Evolutionary conservation across 108 stramenopile genomes (phyloP), one percentile per base, ranked within the genome.

Genomic region (Nitzschia sp.): DNA sequence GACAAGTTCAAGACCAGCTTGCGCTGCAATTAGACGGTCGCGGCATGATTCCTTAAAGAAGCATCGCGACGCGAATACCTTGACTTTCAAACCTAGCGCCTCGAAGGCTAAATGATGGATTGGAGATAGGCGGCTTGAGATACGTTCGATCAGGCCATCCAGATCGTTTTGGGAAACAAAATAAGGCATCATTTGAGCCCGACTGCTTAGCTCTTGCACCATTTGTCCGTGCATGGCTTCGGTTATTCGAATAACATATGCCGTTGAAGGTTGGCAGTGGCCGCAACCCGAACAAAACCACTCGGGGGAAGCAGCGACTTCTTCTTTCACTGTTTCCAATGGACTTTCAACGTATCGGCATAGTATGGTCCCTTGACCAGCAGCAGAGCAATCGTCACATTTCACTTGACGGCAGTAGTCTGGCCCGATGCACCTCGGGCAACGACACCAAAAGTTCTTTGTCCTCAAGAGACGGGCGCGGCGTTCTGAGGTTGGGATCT

Each of bases 381-480:
- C n/a, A n/a, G n/a, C n/a, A n/a, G 38, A 9, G 13, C 38, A 42
- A 42, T 42, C 13, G 9, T 6, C 9, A 13, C 74, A 75, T 0
- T 45, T 30, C 18, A 72, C 48, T 4, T 9, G 19, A 6, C 77
- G 70, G n/a, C 59, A 60, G 17, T 28, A 58, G 35, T 72, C 77
- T 0, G 71, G 51, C 25, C 56, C 29, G n/a, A 48, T 59, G 53
- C 77, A 78, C 17, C 71, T 64, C 17, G 26, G 26, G 42, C 77
- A 78, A 15, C 58, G 29, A 35, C 77, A 78, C 15, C 66, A 5
- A 31, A 72, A 72, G 15, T 51, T 35, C 28, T 71, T 71, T 18
- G 51, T 3, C n/a, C 54, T 0, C 23, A 47, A 38, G 33, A 78
- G 65, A 18, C 31, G 21, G 18, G 33, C 42, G 33, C 71, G 77